Base-by-base conservation (phyloP, 345 rosid species). In the Euclidium syriacum region DNA sequence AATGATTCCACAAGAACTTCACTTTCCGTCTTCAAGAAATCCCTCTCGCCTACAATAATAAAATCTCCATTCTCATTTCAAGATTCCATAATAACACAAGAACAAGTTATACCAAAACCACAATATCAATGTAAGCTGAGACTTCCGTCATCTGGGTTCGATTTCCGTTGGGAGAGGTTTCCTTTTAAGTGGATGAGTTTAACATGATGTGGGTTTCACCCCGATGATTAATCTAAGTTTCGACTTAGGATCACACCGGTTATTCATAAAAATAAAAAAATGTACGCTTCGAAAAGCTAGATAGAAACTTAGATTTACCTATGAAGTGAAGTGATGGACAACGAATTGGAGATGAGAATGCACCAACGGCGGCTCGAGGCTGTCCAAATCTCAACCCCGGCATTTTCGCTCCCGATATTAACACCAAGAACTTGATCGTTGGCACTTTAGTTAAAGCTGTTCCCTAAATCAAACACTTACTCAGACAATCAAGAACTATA, bases 301-400 rank as follows among this genome's bases (percentile, higher is more conserved):
- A 39, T 20, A 52, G 40, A 61, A 32, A 43, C 39, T 25, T 52
- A 41, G 6, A 29, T 50, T 64, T 68, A 85, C 88, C 88, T 51
- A 85, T 77, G 53, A 85, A 53, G 52, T 85, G 92, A 23, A 85
- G 76, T 49, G 88, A 83, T 2, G 82, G 83, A 64, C 83, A 83
- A 9, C 48, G 25, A 43, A 81, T 65, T 5, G 82, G 83, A 60
- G 79, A 65, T 41, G 85, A 75, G 64, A 74, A 79, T 20, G 88
- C 85, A 58, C 52, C 69, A 49, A 75, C 79, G 6, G 88, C 85
- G 34, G 71, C 67, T 36, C 72, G 70, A 35, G 85, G 88, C 15
- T 66, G 70, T 10, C 86, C 85, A 65, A 72, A 61, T 14, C 36
- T 61, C 41, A 63, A 51, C 40, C 92, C 86, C 0, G 60, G 55